Conservation (phyloP, 169 alveolate genomes). For the Cryptosporidium sp. region DNA sequence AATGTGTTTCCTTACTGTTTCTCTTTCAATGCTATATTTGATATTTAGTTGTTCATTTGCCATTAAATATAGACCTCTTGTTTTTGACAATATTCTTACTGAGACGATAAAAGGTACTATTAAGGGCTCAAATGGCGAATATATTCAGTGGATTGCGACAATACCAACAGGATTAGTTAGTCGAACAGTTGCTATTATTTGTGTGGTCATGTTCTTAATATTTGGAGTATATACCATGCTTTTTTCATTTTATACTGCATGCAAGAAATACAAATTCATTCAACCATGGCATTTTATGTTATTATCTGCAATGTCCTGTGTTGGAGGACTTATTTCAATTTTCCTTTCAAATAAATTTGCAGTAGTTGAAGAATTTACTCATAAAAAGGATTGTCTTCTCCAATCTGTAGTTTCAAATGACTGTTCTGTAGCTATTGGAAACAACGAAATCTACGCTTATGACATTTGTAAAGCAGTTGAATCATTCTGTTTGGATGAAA, state of each 20-base stretch:
- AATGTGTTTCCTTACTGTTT: slow-evolving; percentile 25
- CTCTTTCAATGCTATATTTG: slow-evolving; percentile 49
- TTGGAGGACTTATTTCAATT: slow-evolving; percentile 64
- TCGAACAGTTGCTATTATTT: slow-evolving; percentile 57
- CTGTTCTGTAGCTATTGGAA: slow-evolving; percentile 58
- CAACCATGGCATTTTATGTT: slow-evolving; percentile 70
- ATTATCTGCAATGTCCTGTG: slow-evolving; percentile 39
- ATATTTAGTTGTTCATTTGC: slow-evolving; percentile 66
- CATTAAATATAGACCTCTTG: slow-evolving; percentile 45
- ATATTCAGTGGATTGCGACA: slow-evolving; percentile 60
- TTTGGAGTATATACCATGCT: slow-evolving; percentile 53
- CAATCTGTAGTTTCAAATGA: slow-evolving; percentile 70
- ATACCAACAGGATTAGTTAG: slow-evolving; percentile 69
- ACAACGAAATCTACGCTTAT: slow-evolving; percentile 62
- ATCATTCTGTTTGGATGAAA: slow-evolving; percentile 40
- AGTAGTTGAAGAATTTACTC: slow-evolving; percentile 22
- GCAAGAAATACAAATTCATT: slow-evolving; percentile 66
- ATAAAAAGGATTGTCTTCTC: slow-evolving; percentile 45
- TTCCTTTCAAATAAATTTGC: slow-evolving; percentile 59
- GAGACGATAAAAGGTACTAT: slow-evolving; percentile 67
- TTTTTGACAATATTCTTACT: slow-evolving; percentile 54
- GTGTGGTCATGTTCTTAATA: slow-evolving; percentile 45
- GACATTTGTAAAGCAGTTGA: slow-evolving; percentile 71
- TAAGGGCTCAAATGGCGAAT: slow-evolving; percentile 67
- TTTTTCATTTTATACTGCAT: slow-evolving; percentile 59